These are phyloP conservation scores for Amphicarpaea edgeworthii DNA, from an alignment of 306 rosid species.

Conservation along the genomic window DNA sequence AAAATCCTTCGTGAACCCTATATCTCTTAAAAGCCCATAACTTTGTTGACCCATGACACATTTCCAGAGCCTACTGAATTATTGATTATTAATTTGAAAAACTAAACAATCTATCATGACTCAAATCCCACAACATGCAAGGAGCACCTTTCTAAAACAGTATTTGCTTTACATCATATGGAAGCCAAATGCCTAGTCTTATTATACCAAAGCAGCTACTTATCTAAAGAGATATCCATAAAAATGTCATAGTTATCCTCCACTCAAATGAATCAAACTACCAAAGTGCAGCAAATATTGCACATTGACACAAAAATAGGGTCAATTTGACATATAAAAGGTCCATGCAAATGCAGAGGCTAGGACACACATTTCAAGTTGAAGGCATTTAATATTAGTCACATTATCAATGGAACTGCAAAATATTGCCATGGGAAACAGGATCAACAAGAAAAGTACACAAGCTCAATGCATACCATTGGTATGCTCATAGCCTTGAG, in stretches of 20 bases:
- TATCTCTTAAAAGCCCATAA: background rate
- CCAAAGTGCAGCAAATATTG: conserved; percentile 11
- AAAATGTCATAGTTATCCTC: background rate
- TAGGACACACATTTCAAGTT: conserved; percentile 1
- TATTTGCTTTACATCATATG: background rate
- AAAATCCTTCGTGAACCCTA: background rate
- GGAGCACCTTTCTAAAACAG: conserved; percentile 7
- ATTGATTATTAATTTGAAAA: background rate
- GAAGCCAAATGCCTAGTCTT: background rate
- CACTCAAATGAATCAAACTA: background rate
- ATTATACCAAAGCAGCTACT: background rate
- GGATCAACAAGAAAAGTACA: background rate
- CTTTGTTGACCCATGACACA: background rate
- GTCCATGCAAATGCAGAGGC: background rate
- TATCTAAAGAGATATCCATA: background rate
- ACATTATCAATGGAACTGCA: conserved; percentile 12
- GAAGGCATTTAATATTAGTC: background rate
- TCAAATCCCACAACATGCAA: background rate
- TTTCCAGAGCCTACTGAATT: background rate
- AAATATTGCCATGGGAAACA: conserved; percentile 15
- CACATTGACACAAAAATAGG: background rate
- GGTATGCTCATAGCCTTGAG: conserved; percentile 98
- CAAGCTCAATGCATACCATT: conserved; percentile 65
- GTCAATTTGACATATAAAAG: conserved; percentile 5
- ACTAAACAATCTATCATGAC: background rate